A percentile compares a stretch with the other conserved stretches of the same genome.
These are phyloP conservation scores for Diophrys appendiculata DNA, from an alignment of 73 alveolate genomes.

Conservation along the genomic window DNA sequence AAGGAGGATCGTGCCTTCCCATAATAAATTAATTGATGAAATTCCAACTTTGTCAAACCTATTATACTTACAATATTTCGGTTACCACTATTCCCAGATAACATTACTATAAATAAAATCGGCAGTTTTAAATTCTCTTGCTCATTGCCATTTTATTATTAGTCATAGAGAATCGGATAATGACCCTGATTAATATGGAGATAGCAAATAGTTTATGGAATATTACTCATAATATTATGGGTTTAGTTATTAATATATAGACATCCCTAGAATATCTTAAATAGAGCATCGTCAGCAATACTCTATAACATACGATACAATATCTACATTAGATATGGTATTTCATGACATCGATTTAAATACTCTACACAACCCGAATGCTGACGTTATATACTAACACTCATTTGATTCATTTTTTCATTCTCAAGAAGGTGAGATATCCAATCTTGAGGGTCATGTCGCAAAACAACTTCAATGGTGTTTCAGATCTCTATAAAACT, in stretches of 20 bases:
- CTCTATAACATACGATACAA: not conserved
- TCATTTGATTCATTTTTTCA: not conserved
- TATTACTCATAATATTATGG: not conserved
- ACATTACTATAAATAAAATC: no score
- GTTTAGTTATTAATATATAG: not conserved
- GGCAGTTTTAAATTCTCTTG: no score
- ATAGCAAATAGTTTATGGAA: no score
- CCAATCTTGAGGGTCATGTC: no score
- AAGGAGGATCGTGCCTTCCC: no score
- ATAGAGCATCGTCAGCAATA: not conserved
- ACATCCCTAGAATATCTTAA: not conserved
- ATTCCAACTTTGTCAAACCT: no score
- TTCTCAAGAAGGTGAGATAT: not conserved
- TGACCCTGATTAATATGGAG: no score
- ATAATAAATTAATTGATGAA: no score
- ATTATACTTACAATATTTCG: no score
- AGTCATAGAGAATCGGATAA: no score
- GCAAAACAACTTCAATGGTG: not conserved
- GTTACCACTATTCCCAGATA: no score
- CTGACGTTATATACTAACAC: not conserved
- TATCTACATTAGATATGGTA: not conserved
- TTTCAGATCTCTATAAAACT: not conserved
- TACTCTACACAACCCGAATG: not conserved
- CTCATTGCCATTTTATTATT: no score
- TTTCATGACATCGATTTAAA: not conserved